phyloP scores from a whole-genome alignment of 2,329 filamentous ascomycete genomes.

The Colletotrichum acutatum region DNA sequence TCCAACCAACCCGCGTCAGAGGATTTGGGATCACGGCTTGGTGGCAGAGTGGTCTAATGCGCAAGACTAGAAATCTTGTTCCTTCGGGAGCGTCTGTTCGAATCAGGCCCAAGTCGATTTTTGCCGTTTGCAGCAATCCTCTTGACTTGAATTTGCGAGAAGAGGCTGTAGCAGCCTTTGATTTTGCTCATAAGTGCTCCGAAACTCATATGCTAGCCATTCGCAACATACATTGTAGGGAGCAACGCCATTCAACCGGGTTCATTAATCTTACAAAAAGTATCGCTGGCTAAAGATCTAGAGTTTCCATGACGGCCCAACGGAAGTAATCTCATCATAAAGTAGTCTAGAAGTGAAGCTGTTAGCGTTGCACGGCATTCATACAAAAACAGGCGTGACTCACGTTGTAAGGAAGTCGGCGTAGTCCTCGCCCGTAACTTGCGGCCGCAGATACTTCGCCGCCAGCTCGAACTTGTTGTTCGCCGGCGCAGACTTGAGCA shows the following conservation, averaged over 20 bases:
- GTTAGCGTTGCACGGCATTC: neutral
- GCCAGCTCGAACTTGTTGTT: conserved; percentile 37
- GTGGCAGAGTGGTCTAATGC: conserved; percentile 22
- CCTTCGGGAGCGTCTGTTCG: conserved; percentile 19
- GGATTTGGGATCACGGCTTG: neutral
- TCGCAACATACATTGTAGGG: no score
- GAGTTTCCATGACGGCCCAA: conserved; percentile 1
- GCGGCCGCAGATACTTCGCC: conserved; percentile 20
- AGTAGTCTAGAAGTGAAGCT: neutral
- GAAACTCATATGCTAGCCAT: no score
- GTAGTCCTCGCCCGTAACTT: conserved; percentile 32
- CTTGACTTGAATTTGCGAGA: no score
- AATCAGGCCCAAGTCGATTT: conserved; percentile 16
- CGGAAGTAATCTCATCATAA: conserved; percentile 3
- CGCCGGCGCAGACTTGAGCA: conserved; percentile 22
- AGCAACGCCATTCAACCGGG: neutral
- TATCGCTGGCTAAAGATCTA: neutral
- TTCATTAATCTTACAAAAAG: neutral
- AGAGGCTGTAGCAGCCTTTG: no score
- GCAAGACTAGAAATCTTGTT: conserved; percentile 23
- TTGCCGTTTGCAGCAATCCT: neutral
- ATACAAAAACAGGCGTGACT: neutral
- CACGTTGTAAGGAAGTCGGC: conserved; percentile 32
- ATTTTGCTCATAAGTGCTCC: no score
- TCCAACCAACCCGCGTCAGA: neutral